Base-by-base conservation (phyloP, 2,329 filamentous ascomycete species). In the Tolypocladium sp. region DNA sequence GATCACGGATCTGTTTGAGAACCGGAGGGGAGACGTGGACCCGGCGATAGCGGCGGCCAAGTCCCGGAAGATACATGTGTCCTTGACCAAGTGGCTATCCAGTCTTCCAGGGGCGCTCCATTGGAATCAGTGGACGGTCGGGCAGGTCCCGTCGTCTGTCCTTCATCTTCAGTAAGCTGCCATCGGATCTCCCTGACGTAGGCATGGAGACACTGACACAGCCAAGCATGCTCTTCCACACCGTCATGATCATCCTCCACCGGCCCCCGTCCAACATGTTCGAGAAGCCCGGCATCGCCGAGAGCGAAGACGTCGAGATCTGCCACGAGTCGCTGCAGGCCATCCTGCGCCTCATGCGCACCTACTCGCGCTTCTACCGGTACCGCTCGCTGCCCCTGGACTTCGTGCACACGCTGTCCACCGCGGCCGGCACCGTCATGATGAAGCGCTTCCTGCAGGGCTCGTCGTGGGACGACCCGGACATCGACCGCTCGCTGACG, bases 71-170 rank as follows among this genome's bases (percentile, higher is more conserved):
- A 77, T 80, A n/a, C 76, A 81, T 65, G 71, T 76, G 15, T 71
- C 76, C 2, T 67, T 81, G 54, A 76, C 71, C 12, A 79, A 76
- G 58, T 80, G 79, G 79, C 69, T 78, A 1, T 70, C 74, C 3
- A 73, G 71, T 44, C 68, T 81, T 2, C 78, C 79, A 2, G 71
- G 73, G 6, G 77, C 76, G 35, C 65, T 81, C 42, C 76, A 81
- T 61, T 81, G 79, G 78, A 79, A 79, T 57, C 76, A 79, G 59
- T 80, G 79, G 78, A 79, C 74, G 2, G 74, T 78, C 1, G 76
- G 76, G 4, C 70, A 76, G 25, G 74, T 81, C 4, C 75, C 77
- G 3, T 70, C 75, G 3, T 74, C 75, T 35, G 76, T 81, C 1
- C 73, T 80, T 46, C 76, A 80, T 63, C 68, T 81, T 42, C 78